A percentile compares a stretch with the other conserved stretches of the same genome.
Evolutionary conservation across 192 early-diverging fungal genomes (phyloP).

Genomic region (Funneliformis geosporum): DNA sequence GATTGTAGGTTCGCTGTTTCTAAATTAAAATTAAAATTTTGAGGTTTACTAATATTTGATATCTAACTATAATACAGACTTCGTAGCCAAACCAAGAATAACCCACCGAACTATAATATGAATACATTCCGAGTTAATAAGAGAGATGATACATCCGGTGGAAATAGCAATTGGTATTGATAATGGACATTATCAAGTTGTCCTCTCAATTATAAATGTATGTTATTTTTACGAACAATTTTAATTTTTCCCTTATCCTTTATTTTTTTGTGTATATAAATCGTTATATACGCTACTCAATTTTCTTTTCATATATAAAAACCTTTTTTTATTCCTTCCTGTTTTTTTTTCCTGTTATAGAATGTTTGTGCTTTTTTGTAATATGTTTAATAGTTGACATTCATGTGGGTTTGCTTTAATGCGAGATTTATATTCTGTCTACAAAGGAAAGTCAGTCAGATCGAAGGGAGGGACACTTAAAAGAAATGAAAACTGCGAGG

Average conservation of each 20-base stretch:
- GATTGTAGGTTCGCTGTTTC: constrained; percentile 21
- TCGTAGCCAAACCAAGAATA: constrained; percentile 33
- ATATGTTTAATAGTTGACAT: not conserved
- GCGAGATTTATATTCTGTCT: not conserved
- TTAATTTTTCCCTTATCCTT: not conserved
- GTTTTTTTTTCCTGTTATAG: not conserved
- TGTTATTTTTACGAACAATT: constrained; percentile 18
- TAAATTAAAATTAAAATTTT: too few relatives aligned
- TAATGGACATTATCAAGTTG: not conserved
- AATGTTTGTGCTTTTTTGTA: constrained; percentile 2
- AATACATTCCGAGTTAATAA: constrained; percentile 22
- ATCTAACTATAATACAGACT: constrained; percentile 18
- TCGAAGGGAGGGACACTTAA: not conserved
- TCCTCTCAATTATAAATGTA: not conserved
- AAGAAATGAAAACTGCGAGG: not conserved
- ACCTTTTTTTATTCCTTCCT: not conserved
- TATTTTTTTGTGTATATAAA: constrained; percentile 1
- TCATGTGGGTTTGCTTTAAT: not conserved
- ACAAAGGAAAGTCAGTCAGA: not conserved
- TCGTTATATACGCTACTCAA: not conserved
- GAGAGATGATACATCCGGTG: constrained; percentile 14
- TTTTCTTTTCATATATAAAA: not conserved
- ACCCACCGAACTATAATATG: constrained; percentile 15
- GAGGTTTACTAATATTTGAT: not conserved
- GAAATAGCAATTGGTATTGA: constrained; percentile 26